These are phyloP conservation scores for Nakazawaea laoshanensis DNA, from an alignment of 805 yeast species.

Conservation along the genomic window DNA sequence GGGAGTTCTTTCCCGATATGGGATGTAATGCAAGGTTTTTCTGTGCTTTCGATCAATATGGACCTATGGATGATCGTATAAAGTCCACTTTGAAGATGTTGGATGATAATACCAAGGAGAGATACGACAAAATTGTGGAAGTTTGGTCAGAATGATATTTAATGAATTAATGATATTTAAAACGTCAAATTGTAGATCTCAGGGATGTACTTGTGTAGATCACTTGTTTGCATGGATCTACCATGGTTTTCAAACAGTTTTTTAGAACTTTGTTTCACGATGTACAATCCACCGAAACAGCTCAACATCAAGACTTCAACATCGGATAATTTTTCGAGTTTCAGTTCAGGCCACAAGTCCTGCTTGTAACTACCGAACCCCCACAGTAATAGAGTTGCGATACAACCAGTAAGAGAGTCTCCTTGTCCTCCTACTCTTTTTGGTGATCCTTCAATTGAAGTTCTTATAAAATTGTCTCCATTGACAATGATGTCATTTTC, in stretches of 20 bases:
- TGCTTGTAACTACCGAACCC: slow-evolving; percentile 52
- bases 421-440: slow-evolving; percentile 97
- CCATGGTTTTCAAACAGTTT: slow-evolving; percentile 60
- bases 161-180: too few species aligned
- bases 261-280: slow-evolving; percentile 58
- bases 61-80: slow-evolving; percentile 1
- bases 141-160: too few species aligned
- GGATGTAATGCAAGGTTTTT: slow-evolving; percentile 8
- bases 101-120: background rate
- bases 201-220: slow-evolving; percentile 62
- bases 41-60: slow-evolving; percentile 9
- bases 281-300: slow-evolving; percentile 61
- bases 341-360: slow-evolving; percentile 46
- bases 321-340: slow-evolving; percentile 17
- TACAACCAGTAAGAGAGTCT: slow-evolving; percentile 79
- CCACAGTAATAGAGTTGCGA: slow-evolving; percentile 84
- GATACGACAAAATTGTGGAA: background rate
- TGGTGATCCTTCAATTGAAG: slow-evolving; percentile 50
- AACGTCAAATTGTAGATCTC: slow-evolving; percentile 3
- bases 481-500: slow-evolving; percentile 51
- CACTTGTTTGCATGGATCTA: slow-evolving; percentile 80
- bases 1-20: slow-evolving; percentile 4
- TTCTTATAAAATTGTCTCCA: slow-evolving; percentile 28
- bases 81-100: background rate
- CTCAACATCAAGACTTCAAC: slow-evolving; percentile 36